phyloP scores from a whole-genome alignment of 305 asterid species.

The Fraxinus platypoda region DNA sequence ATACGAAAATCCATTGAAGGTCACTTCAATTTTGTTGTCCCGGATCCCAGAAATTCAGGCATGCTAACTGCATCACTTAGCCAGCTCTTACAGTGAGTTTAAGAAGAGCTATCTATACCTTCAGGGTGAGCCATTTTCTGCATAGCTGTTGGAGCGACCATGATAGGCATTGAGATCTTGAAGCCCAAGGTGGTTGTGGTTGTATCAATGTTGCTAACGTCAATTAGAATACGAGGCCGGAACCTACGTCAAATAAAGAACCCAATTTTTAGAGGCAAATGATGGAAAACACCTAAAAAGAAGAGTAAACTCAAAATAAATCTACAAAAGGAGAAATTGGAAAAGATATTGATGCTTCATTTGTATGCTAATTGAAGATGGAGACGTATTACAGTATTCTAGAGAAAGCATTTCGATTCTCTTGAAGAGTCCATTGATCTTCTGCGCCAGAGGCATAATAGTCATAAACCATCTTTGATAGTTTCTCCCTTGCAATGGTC shows the following conservation, averaged over 20 bases:
- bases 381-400: constrained; percentile 56
- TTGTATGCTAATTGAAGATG: not conserved
- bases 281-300: not conserved
- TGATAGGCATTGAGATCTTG: constrained; percentile 81
- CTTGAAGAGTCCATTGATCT: constrained; percentile 87
- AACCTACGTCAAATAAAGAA: constrained; percentile 43
- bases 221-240: constrained; percentile 74
- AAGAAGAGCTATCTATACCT: constrained; percentile 37
- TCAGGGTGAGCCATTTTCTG: constrained; percentile 94
- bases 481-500: constrained; percentile 60
- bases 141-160: constrained; percentile 94
- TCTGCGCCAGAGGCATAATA: constrained; percentile 89
- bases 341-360: not conserved
- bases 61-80: not conserved
- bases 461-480: constrained; percentile 86
- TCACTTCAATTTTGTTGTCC: not conserved
- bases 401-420: constrained; percentile 73
- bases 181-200: constrained; percentile 53
- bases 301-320: not conserved
- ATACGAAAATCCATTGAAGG: not conserved
- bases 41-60: not conserved
- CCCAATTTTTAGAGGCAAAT: constrained; percentile 16
- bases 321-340: not conserved
- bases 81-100: not conserved
- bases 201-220: constrained; percentile 69